Evolutionary conservation across 2,329 filamentous ascomycete genomes (phyloP), one percentile per base, ranked within the genome.

Genomic region (Aquanectria penicillioides): DNA sequence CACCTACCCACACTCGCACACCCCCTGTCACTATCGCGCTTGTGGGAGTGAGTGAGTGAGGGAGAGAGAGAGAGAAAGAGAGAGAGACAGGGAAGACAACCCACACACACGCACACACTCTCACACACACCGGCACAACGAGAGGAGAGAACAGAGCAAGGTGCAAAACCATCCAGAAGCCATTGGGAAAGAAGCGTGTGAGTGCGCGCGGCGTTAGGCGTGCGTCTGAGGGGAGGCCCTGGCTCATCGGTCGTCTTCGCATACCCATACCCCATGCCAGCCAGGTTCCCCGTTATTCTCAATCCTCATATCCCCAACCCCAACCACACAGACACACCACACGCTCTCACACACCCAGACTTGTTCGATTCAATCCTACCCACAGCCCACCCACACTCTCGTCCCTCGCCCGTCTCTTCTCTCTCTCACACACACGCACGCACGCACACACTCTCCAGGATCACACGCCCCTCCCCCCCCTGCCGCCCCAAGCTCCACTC

Each of bases 371-470:
- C 65, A 55, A 62, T 66, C 61, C 60, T 63, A 63, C 59, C 64
- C 65, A 67, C 65, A 60, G 41, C 62, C 59, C 61, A 67, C 63
- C 58, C 64, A 65, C 59, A 60, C 62, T 57, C 37, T 31, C n/a
- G 37, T n/a, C n/a, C n/a, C n/a, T n/a, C n/a, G n/a, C n/a, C n/a
- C n/a, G n/a, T n/a, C 36, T 40, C 44, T 43, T 34, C 25, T 28
- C 36, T 9, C 36, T 9, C 33, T 31, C 18, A 28, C 46, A 38
- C 46, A 48, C 62, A 52, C 36, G 41, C 47, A 55, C 52, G 51
- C 31, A 51, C 38, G 11, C 47, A 9, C 31, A 31, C 37, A 40
- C 28, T n/a, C 29, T 33, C 54, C 47, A 17, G 40, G 13, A 26
- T 29, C 47, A 51, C 48, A 51, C 48, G 34, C 46, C 46, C 36